Percentiles rank a stretch among this genome's conserved stretches.
phyloP scores from a whole-genome alignment of 345 rosid species.

The Boechera stricta region DNA sequence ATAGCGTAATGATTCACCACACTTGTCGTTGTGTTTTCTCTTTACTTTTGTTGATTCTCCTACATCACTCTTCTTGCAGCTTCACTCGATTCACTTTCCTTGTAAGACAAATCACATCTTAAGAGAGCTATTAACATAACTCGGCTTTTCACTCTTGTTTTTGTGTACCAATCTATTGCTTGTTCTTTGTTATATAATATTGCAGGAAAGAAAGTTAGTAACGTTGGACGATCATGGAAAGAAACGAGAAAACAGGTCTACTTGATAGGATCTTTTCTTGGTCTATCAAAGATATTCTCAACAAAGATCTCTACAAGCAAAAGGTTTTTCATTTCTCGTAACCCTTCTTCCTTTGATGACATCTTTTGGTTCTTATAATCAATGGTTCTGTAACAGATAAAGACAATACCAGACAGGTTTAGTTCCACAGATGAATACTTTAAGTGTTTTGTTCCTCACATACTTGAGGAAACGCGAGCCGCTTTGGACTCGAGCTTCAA shows the following conservation, averaged over 20 bases:
- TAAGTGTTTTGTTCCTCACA: constrained; percentile 42
- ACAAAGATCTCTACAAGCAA: neutral
- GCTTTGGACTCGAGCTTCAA: constrained; percentile 37
- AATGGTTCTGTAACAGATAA: constrained; percentile 31
- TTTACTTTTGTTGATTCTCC: neutral
- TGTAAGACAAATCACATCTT: neutral
- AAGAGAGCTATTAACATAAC: neutral
- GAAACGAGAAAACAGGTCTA: constrained; percentile 6
- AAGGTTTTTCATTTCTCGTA: neutral
- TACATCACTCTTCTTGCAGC: neutral
- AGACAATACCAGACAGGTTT: constrained; percentile 35
- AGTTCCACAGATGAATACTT: constrained; percentile 29
- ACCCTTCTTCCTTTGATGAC: neutral
- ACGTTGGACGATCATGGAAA: neutral
- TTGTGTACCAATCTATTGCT: neutral
- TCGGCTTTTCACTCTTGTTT: neutral
- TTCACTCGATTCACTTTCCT: neutral
- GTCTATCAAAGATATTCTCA: constrained; percentile 47
- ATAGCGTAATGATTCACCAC: neutral
- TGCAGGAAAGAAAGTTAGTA: neutral
- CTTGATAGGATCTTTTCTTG: constrained; percentile 45
- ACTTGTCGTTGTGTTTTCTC: neutral
- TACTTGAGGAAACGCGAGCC: constrained; percentile 44
- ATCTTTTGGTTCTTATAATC: neutral
- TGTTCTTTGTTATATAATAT: neutral